phyloP scores from a whole-genome alignment of 2,329 filamentous ascomycete species.

The Lecanosticta acicola region DNA sequence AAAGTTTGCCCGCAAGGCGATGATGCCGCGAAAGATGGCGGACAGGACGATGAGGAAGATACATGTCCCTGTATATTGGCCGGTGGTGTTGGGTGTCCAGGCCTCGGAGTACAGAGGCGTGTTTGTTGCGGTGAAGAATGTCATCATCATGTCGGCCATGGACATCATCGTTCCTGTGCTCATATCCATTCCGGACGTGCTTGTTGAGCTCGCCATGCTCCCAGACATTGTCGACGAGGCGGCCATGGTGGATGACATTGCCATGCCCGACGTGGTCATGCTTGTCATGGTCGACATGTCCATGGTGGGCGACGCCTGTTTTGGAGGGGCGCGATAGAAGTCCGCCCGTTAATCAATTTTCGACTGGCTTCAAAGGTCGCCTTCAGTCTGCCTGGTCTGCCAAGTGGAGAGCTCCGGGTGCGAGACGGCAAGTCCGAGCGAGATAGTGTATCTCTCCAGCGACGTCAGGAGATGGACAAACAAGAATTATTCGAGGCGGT shows the following conservation, averaged over 20 bases:
- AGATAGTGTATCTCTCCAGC: neutral
- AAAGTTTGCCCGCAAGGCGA: slow-evolving; percentile 25
- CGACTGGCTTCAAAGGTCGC: no score
- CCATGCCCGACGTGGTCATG: slow-evolving; percentile 7
- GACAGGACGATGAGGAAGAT: slow-evolving; percentile 79
- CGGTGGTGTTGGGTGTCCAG: slow-evolving; percentile 66
- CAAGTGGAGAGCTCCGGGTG: no score
- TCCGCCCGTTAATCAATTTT: no score
- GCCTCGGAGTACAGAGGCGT: slow-evolving; percentile 60
- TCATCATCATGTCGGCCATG: slow-evolving; percentile 46
- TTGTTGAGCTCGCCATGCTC: slow-evolving; percentile 1
- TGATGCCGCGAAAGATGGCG: slow-evolving; percentile 55
- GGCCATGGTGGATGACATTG: slow-evolving; percentile 9
- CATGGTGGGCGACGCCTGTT: no score
- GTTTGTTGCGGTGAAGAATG: slow-evolving; percentile 57
- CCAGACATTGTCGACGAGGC: slow-evolving; percentile 5
- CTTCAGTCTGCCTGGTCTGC: no score
- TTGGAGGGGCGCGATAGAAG: no score
- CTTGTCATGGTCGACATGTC: slow-evolving; percentile 3
- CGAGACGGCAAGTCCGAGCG: no score
- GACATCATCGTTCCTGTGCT: slow-evolving; percentile 27
- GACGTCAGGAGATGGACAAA: neutral
- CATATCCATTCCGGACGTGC: slow-evolving; percentile 19
- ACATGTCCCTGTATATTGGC: slow-evolving; percentile 77
- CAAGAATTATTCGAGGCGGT: neutral